Base-by-base conservation (phyloP, 1,284 basidiomycete species). In the Malassezia slooffiae region DNA sequence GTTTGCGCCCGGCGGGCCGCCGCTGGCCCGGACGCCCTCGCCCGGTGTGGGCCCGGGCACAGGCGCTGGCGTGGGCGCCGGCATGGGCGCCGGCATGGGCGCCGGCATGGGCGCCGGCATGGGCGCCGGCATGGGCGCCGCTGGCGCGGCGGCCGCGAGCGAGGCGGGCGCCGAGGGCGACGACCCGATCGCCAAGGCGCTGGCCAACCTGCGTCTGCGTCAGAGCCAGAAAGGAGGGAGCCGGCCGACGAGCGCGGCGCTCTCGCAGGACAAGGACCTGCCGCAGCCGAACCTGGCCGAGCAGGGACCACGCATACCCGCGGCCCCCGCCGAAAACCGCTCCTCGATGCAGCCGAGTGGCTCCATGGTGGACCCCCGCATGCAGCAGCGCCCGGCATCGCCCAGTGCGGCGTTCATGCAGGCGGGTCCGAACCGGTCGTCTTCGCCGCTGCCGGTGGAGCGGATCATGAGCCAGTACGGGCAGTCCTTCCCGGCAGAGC, bases 401-500 rank as follows among this genome's bases (percentile, higher is more conserved):
- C 85, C 86, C 0, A 62, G 60, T 0, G 79, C 83, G 1, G 81
- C 77, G 2, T 79, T 89, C 68, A 87, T 86, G 79, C 73, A 76
- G 70, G 78, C 78, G 0, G n/a, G n/a, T n/a, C 78, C 84, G 0
- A 63, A 72, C 0, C 74, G 76, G 30, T 69, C 75, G 0, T 32
- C 57, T 2, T 68, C 73, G 3, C 75, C 80, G 8, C 74, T 78
- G 6, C 74, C 79, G 0, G 75, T 78, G 5, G 82, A 85, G 56
- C 77, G 81, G n/a, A 80, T 89, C 2, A 69, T 89, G 8, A 75
- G 74, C 4, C 76, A 80, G 52, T 93, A 93, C 60, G 78, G 81
- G 13, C 86, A 89, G 60, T 80, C 82, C 0, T 78, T 95, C 70
- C 89, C 88, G 1, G 86, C 85, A 2, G 89, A 95, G 70, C 75